phyloP scores from a whole-genome alignment of 2,329 filamentous ascomycete genomes.

The Camptophora hylomeconis region DNA sequence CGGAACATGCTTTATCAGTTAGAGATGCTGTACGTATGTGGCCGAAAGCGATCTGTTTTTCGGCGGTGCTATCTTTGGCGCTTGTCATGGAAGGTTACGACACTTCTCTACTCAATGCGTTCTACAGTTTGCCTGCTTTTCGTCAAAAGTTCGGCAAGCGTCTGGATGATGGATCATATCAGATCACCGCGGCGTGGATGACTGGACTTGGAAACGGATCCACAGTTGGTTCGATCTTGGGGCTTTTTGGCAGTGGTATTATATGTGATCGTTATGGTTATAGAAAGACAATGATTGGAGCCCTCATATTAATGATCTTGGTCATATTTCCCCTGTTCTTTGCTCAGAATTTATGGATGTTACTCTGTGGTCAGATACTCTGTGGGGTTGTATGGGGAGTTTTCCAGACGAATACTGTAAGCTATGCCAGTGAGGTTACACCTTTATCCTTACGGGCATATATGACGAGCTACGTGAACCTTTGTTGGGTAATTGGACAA shows the following conservation, averaged over 20 bases:
- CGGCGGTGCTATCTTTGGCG: constrained; percentile 13
- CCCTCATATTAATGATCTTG: constrained; percentile 33
- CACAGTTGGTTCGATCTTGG: constrained; percentile 50
- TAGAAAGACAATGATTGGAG: constrained; percentile 48
- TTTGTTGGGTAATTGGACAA: constrained; percentile 26
- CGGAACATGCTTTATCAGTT: constrained; percentile 1
- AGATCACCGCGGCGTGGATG: constrained; percentile 43
- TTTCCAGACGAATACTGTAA: constrained; percentile 20
- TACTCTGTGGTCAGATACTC: constrained; percentile 23
- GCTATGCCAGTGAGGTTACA: constrained; percentile 25
- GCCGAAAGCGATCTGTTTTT: constrained; percentile 16
- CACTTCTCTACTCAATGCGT: constrained; percentile 33
- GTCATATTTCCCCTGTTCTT: constrained; percentile 28
- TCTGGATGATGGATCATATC: constrained; percentile 8
- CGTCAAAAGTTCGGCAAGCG: constrained; percentile 31
- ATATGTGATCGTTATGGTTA: constrained; percentile 54
- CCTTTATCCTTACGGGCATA: constrained; percentile 21
- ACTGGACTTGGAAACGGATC: constrained; percentile 42
- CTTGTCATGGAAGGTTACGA: constrained; percentile 19
- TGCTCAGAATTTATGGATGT: constrained; percentile 20
- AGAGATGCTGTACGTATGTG: constrained; percentile 23
- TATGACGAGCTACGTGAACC: constrained; percentile 22
- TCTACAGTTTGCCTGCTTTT: constrained; percentile 25
- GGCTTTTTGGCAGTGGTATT: constrained; percentile 51
- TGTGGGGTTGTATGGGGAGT: constrained; percentile 25